Base-by-base conservation (phyloP, 2,329 filamentous ascomycete genomes). In the Scedosporium apiospermum region DNA sequence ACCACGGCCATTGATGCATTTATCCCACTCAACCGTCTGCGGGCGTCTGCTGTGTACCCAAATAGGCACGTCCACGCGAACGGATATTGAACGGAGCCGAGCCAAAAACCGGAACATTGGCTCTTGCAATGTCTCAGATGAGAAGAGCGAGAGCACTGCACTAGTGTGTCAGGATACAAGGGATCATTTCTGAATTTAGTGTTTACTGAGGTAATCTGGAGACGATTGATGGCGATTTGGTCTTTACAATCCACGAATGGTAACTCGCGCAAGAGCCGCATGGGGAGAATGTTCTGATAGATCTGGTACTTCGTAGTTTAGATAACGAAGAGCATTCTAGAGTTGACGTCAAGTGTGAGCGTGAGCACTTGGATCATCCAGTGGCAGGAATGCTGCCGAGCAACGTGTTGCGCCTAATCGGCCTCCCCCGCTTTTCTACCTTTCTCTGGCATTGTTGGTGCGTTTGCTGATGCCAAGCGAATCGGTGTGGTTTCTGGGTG, bases 51-150 rank as follows among this genome's bases (percentile, higher is more conserved):
- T 55, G 23, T 55, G 23, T 30, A 21, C 59, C 59, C 26, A n/a
- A 61, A 53, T 23, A 53, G 44, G 59, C 59, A 61, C 59, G 42
- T 61, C 59, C 59, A 46, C 21, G 23, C 59, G 59, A 38, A 61
- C 14, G 18, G 30, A 55, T 18, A 41, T 60, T 16, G 58, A 23
- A 44, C 14, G 6, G 38, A 59, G n/a, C 21, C 12, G 7, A 21
- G 30, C 3, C 23, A 41, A 58, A 58, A 14, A 60, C 4, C n/a
- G 34, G 18, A 46, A 23, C 16, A 4, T 21, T 58, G 14, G 53
- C 23, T 34, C 57, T 30, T 18, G n/a, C 18, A 12, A 7, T 58
- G 44, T 49, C 44, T n/a, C n/a, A 23, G 44, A n/a, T 23, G 44
- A 49, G n/a, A 49, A 49, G 44, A n/a, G 21, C 6, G 44, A 23